Percentiles rank a stretch among this genome's conserved stretches.
Evolutionary conservation across 805 yeast species (phyloP).

Genomic region (Hanseniaspora mollemarum): DNA sequence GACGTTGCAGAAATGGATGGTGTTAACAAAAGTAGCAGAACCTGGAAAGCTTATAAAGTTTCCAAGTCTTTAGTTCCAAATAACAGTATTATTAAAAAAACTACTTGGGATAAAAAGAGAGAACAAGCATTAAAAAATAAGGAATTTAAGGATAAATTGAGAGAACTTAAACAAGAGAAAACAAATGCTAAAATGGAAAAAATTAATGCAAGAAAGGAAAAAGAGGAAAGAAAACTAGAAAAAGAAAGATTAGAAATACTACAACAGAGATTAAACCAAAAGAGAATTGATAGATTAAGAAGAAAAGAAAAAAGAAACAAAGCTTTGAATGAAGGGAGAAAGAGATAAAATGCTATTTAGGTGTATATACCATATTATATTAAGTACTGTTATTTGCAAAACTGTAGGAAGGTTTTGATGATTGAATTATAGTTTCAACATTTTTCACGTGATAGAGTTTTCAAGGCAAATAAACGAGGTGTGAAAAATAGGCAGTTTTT

Average conservation of each 20-base stretch:
- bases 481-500: too few species aligned
- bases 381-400: too few species aligned
- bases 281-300: conserved; percentile 80
- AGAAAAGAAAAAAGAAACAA: conserved; percentile 92
- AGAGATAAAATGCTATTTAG: too few species aligned
- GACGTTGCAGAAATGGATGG: conserved; percentile 40
- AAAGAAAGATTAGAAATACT: conserved; percentile 74
- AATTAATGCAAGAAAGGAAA: conserved; percentile 51
- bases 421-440: too few species aligned
- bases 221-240: conserved; percentile 73
- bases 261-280: conserved; percentile 80
- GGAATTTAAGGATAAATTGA: conserved; percentile 55
- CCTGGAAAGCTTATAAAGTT: conserved; percentile 64
- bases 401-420: too few species aligned
- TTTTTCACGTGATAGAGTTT: too few species aligned
- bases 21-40: conserved; percentile 49
- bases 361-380: too few species aligned
- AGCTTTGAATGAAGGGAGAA: conserved; percentile 73
- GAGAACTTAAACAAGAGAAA: conserved; percentile 70
- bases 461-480: too few species aligned
- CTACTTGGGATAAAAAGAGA: conserved; percentile 56
- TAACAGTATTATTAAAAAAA: conserved; percentile 25
- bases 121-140: conserved; percentile 54
- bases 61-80: conserved; percentile 30
- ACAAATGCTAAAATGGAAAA: conserved; percentile 44